Base-by-base conservation (phyloP, 202 grass and related monocot species). In the Digitaria exilis region DNA sequence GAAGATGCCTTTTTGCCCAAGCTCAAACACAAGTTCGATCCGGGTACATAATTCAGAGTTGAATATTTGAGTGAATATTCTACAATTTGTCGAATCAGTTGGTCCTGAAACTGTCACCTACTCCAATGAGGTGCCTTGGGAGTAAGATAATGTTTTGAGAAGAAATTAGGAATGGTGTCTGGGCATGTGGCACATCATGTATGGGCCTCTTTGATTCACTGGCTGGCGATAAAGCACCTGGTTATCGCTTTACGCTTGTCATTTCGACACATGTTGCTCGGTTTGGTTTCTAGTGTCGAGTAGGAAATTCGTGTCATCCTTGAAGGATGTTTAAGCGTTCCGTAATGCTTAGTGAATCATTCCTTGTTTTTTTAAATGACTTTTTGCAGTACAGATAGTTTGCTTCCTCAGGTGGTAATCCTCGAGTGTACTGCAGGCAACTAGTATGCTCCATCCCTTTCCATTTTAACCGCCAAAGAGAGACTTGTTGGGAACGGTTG, bases 31-130 rank as follows among this genome's bases (percentile, higher is more conserved):
- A 67, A 19, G 73, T 44, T 65, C 6, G 67, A 82, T 56, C 11
- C 17, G 57, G 41, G 16, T 16, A 6, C 67, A 82, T 45, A 21
- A 32, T 60, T 16, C 10, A 69, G 31, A 50, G 1, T 69, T 74
- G 67, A 83, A 69, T 83, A 87, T 75, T n/a, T 26, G 3, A 24
- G 43, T 55, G 84, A 45, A 60, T 78, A 74, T 56, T 74, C 26
- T 21, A 7, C 48, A 37, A 22, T 44, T 84, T 87, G 52, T 76
- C 3, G 24, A 54, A 56, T 31, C 80, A 48, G 75, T 80, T 80
- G 46, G 75, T 80, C 44, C 61, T 83, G 64, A 87, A 87, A 60
- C 80, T 83, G 84, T 84, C 84, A 80, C 68, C 88, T 75, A 75
- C 88, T 80, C 74, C 85, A 52, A 31, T 78, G 31, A 52, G 26